phyloP scores from a whole-genome alignment of 1,139 yeast species.

The Waltiozyma sp. region DNA sequence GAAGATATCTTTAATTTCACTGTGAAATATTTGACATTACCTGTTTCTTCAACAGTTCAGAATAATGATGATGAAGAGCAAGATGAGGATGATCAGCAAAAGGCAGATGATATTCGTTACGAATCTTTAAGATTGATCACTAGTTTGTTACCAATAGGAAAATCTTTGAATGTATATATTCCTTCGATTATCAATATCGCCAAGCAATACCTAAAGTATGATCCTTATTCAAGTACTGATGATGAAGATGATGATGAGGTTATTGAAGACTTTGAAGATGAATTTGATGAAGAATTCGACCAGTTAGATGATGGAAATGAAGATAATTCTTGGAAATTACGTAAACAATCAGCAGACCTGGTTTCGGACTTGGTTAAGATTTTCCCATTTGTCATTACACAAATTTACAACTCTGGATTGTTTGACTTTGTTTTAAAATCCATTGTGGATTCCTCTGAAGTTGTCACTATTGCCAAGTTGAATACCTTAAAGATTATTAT shows the following conservation, averaged over 20 bases:
- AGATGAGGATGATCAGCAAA: conserved; percentile 24
- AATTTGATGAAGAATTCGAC: conserved; percentile 22
- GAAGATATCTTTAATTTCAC: conserved; percentile 19
- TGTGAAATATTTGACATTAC: conserved; percentile 21
- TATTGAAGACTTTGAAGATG: conserved; percentile 17
- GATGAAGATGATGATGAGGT: conserved; percentile 22
- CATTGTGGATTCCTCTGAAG: conserved; percentile 27
- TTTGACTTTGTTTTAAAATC: conserved; percentile 21
- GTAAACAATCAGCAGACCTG: conserved; percentile 43
- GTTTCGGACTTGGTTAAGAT: conserved; percentile 29
- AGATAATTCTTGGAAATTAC: conserved; percentile 48
- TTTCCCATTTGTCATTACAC: conserved; percentile 21
- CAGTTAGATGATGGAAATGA: conserved; percentile 9
- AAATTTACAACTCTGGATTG: conserved; percentile 14
- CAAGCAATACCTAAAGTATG: conserved; percentile 37
- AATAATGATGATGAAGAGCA: conserved; percentile 2
- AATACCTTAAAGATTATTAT: conserved; percentile 20
- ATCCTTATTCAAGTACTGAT: conserved; percentile 37
- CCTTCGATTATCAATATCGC: conserved; percentile 26
- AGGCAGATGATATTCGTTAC: conserved; percentile 39
- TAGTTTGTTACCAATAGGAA: conserved; percentile 21
- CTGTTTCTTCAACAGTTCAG: neutral
- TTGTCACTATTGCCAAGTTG: conserved; percentile 26
- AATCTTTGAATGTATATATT: conserved; percentile 19
- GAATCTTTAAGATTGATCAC: conserved; percentile 36